Evolutionary conservation across 2,329 filamentous ascomycete species (phyloP), one percentile per base, ranked within the genome.

Genomic region (Penicillium sp.): DNA sequence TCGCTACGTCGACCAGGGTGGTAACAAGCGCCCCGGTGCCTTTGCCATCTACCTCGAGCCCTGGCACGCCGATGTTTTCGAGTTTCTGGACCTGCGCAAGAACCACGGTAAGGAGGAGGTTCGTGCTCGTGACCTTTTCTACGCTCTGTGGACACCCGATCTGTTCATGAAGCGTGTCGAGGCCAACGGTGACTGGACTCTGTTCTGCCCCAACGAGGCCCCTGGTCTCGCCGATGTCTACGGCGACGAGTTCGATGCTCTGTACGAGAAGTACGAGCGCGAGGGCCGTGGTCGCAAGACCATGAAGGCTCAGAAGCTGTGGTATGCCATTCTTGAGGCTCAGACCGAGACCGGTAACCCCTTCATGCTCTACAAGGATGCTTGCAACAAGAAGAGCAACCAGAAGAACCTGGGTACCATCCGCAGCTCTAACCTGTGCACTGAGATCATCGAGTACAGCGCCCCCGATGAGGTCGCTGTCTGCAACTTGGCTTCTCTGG

Each of bases 161-260:
- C 85, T 99, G 46, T 99, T 99, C 86, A 99, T 99, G 95, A 96
- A 96, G 84, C 92, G 95, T 75, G 93, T 99, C 55, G 92, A 99
- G 80, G 88, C 91, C 82, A 99, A 99, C 76, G 89, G 86, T 56
- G 90, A 95, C 59, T 99, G 95, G 95, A 98, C 95, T 19, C 83
- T 99, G 44, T 96, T 99, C 89, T 99, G 95, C 78, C 95, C 95
- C 62, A 96, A 96, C 71, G 95, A 99, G 79, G 95, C 91, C 71
- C 90, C 93, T 57, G 95, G 93, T 57, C 86, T 99, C 62, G 93
- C 95, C 56, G 95, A 99, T 77, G 91, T 96, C 71, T 98, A 98
- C 70, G 95, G 95, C 60, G 95, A 98, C 1, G 93, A 98, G 79
- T 99, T 98, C 63, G 93, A 97, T 78, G 90, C 88, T 60, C 84